A percentile compares a stretch with the other conserved stretches of the same genome.
These are phyloP conservation scores for Sisymbrium altissimum DNA, from an alignment of 345 rosid genomes.

Conservation along the genomic window DNA sequence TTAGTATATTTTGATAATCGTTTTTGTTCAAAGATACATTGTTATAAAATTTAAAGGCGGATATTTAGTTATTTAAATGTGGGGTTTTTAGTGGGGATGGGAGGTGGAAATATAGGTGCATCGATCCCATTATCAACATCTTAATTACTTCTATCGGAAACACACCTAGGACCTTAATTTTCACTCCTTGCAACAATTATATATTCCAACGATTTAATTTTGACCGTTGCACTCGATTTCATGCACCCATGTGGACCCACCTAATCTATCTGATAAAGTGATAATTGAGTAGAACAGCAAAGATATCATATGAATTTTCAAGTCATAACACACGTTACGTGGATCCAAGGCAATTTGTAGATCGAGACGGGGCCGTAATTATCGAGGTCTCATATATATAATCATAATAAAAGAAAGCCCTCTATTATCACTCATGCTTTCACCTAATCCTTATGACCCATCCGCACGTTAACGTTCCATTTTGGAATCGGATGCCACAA, in stretches of 20 bases:
- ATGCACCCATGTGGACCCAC: conserved; percentile 32
- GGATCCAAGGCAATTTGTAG: conserved; percentile 35
- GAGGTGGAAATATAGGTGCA: neutral
- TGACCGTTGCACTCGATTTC: conserved; percentile 28
- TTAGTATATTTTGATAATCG: neutral
- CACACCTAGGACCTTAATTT: conserved; percentile 14
- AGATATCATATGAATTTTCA: conserved; percentile 16
- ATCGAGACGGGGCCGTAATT: conserved; percentile 33
- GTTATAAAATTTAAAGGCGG: neutral
- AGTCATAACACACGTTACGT: conserved; percentile 29
- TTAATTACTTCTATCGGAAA: conserved; percentile 2
- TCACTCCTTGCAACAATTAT: neutral
- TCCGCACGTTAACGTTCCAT: conserved; percentile 32
- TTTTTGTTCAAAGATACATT: neutral
- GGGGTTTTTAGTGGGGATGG: conserved; percentile 3
- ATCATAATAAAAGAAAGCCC: neutral
- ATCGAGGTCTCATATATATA: conserved; percentile 16
- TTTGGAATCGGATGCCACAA: conserved; percentile 28
- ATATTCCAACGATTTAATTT: neutral
- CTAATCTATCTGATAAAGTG: conserved; percentile 33
- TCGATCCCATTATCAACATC: neutral
- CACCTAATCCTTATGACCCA: conserved; percentile 33
- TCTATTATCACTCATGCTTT: conserved; percentile 17
- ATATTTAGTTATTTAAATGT: neutral
- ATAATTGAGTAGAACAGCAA: conserved; percentile 32